These are phyloP conservation scores for Starmerella bombicola DNA, from an alignment of 805 yeast genomes.

Conservation along the genomic window DNA sequence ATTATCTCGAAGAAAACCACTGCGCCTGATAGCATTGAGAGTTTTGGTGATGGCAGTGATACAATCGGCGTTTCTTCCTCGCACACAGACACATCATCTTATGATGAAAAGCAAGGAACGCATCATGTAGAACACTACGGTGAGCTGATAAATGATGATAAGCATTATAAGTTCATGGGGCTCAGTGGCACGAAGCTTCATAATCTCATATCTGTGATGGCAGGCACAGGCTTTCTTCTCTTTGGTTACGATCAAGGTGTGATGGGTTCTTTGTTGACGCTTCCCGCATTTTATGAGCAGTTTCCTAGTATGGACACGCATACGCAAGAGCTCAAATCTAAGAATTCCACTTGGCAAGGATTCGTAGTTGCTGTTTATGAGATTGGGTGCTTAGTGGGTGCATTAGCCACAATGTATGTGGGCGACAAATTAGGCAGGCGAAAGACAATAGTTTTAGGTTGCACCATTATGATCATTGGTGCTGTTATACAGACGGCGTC, in stretches of 20 bases:
- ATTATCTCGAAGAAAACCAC: no score
- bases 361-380: constrained; percentile 37
- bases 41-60: no score
- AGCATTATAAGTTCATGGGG: constrained; percentile 7
- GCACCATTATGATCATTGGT: constrained; percentile 43
- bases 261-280: constrained; percentile 32
- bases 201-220: constrained; percentile 38
- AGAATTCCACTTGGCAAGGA: constrained; percentile 23
- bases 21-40: no score
- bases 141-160: not conserved
- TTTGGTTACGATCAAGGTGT: constrained; percentile 76
- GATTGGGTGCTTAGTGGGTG: constrained; percentile 57
- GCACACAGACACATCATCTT: not conserved
- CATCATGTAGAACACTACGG: not conserved
- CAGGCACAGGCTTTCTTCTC: constrained; percentile 50
- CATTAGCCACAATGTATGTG: constrained; percentile 42
- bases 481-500: constrained; percentile 45
- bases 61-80: no score
- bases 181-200: constrained; percentile 10
- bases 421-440: constrained; percentile 53
- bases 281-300: constrained; percentile 21
- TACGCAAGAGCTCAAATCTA: constrained; percentile 3
- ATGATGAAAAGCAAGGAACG: not conserved
- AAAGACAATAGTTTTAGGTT: constrained; percentile 37
- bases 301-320: constrained; percentile 17